Base-by-base conservation (phyloP, 495 filamentous ascomycete genomes). In the Penicillium maclennaniae region DNA sequence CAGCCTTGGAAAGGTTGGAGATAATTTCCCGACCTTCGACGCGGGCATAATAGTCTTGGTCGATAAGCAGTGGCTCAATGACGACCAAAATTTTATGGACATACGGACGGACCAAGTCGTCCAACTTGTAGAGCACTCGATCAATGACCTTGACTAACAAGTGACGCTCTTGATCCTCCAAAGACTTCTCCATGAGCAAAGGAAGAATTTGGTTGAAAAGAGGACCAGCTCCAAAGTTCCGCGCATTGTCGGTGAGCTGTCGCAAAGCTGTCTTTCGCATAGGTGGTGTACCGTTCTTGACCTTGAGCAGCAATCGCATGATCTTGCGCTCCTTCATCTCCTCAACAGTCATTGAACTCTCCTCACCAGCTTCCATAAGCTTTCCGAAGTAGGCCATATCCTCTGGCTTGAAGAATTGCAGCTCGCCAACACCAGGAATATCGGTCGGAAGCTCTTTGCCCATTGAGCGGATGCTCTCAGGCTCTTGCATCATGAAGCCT, bases 321-420 rank as follows among this genome's bases (percentile, higher is more conserved):
- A 99, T 99, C 72, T 99, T 99, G 41, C 95, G 80, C 72, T 99
- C 92, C 68, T 97, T 97, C 53, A 99, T 74, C 64, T 97, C 93
- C 23, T 99, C 95, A 12, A 97, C 90, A 38, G 82, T 88, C 76
- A 99, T 84, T 34, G 83, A 78, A 58, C 90, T 91, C 66, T 99
- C 95, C 63, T 99, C 90, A n/a, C 85, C 84, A 15, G 88, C 90
- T 66, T 97, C 95, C 41, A 95, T 91, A 19, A 99, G 79, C 77
- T 97, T 99, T 48, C 93, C 92, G 61, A 99, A 99, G 73, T 99
- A 99, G 26, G 87, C 84, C 95, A 97, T 97, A 76, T 99, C 95
- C 72, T 97, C 93, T 9, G 90, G 83, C 72, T 99, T 99, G 81
- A 97, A 97, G 70, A 97, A 99, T 56, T 96, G 92, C 38, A 99